Base-by-base conservation (phyloP, 139 green algal species). In the Coelastrella sp. region DNA sequence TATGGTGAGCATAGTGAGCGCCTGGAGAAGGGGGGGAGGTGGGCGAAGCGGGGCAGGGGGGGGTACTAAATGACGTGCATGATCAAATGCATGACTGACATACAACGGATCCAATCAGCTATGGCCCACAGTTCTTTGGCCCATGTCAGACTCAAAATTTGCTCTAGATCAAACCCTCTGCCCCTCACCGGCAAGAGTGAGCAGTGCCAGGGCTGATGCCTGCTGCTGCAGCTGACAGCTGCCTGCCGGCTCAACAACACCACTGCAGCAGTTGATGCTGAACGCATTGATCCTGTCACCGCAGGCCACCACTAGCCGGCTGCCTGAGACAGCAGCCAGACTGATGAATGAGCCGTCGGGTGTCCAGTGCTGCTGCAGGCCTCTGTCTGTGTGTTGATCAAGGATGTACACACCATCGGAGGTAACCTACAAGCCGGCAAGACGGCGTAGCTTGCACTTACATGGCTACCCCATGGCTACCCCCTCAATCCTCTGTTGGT, bases 381-480 rank as follows among this genome's bases (percentile, higher is more conserved):
- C 59, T 4, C 64, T 85, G 20, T 58, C 78, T 3, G 85, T 17
- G 22, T 90, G 64, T 10, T 75, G 32, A 14, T 79, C 65, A 54
- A 92, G 73, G 23, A 94, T 78, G 32, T 85, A 75, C 20, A 92
- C 86, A 16, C 86, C 76, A 22, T 5, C 80, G 22, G 73, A 13
- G 6, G 89, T 92, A 6, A 83, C 85, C 73, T 90, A 58, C 85
- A 90, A 47, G 32, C 32, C 32, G 32, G 1, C 32, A 47, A 47
- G 32, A 0, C 0, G 32, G 32, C 1, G 32, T 47, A 47, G 1
- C 32, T 47, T 47, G 32, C 32, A 47, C 0, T 47, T 47, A 47
- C 32, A 47, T 0, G n/a, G n/a, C n/a, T n/a, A n/a, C n/a, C 0
- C 32, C 32, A 47, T 47, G 32, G 32, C 32, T 47, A 47, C 32